Evolutionary conservation across 192 early-diverging fungal genomes (phyloP), one percentile per base, ranked within the genome.

Genomic region (Coemansia sp.): DNA sequence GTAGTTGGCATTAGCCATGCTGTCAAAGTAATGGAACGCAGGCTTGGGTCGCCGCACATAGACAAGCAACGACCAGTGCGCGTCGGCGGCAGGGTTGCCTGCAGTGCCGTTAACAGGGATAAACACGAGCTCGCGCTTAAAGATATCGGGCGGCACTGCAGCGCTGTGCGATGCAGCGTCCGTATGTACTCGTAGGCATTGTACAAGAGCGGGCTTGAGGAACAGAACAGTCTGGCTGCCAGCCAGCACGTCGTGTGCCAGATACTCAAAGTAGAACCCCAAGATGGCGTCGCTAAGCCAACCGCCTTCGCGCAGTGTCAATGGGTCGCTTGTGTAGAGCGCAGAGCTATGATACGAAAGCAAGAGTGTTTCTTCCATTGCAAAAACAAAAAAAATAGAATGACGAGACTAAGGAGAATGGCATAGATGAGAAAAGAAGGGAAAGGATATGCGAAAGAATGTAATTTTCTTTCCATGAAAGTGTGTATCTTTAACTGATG

Each of bases 191-290:
- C 58, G 60, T 10, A 81, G 70, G 20, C 61, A 64, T 42, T 81
- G 72, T 5, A 71, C 68, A 0, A 64, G 40, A 0, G 70, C 34
- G 2, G 79, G 74, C 57, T 75, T 76, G 40, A 81, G 79, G 30
- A 81, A 65, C 34, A 81, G 25, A 2, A 76, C 40, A 13, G 40
- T 61, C 40, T 33, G 35, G 40, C 70, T 70, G 58, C 70, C 67
- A 1, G 39, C 26, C 5, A 81, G 59, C 1, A 81, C 64, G 23
- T 81, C 64, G 64, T 73, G 69, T 5, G 63, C 58, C 39, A 81
- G 51, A 37, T 81, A 81, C 34, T 81, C 74, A 43, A 73, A 81
- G 58, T 81, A 81, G 35, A 81, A 81, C 21, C 73, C 64, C n/a
- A 81, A 30, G 12, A 81, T 67, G 4, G 66, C 35, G 37, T 81